Conservation (phyloP, 1,139 yeast genomes). For the Taphrina betulina region DNA sequence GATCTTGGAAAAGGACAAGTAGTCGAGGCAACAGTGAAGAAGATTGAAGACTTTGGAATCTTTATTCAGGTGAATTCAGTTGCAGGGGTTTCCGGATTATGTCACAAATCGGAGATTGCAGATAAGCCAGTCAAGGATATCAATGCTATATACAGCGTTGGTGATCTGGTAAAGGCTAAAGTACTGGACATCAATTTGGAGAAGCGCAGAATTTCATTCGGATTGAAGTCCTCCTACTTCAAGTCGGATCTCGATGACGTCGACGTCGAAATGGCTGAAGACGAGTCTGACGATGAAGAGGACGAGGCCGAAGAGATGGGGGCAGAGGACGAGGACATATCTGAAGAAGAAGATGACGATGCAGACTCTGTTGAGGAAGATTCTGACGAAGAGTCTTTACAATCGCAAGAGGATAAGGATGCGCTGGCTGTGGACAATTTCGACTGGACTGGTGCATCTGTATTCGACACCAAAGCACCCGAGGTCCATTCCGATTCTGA, state of each 20-base stretch:
- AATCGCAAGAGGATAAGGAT: conserved; percentile 5
- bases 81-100: conserved; percentile 73
- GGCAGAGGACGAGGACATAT: conserved; percentile 56
- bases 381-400: background rate
- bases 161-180: conserved; percentile 49
- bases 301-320: conserved; percentile 49
- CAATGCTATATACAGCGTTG: conserved; percentile 40
- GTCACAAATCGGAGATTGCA: conserved; percentile 83
- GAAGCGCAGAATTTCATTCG: conserved; percentile 76
- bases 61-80: conserved; percentile 79
- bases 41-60: conserved; percentile 79
- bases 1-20: conserved; percentile 70
- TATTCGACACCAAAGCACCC: conserved; percentile 37
- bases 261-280: conserved; percentile 41
- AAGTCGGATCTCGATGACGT: conserved; percentile 48
- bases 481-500: conserved; percentile 13
- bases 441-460: conserved; percentile 39
- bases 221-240: conserved; percentile 93
- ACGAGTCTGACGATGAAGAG: conserved; percentile 48
- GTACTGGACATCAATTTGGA: conserved; percentile 61
- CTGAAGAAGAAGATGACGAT: conserved; percentile 51
- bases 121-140: conserved; percentile 49
- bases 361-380: conserved; percentile 46
- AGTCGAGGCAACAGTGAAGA: conserved; percentile 66
- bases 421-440: conserved; percentile 38